These are phyloP conservation scores for Clonostachys sp. DNA, from an alignment of 2,329 filamentous ascomycete species.

Conservation along the genomic window DNA sequence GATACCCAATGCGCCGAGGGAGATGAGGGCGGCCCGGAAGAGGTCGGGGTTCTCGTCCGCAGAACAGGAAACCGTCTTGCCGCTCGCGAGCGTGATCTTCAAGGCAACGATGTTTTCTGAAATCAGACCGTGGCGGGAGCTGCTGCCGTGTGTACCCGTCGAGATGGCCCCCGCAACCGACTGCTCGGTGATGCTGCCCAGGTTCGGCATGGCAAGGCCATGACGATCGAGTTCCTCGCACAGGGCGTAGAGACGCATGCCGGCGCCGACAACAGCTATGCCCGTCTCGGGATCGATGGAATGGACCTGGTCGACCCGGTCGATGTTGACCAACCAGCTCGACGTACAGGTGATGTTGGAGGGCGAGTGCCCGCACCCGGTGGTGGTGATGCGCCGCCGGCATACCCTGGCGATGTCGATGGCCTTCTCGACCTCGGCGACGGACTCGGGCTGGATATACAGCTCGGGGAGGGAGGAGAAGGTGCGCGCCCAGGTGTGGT, in stretches of 20 bases:
- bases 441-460: conserved; percentile 77
- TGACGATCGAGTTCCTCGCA: conserved; percentile 68
- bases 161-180: conserved; percentile 88
- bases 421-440: conserved; percentile 78
- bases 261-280: conserved; percentile 76
- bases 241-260: conserved; percentile 75
- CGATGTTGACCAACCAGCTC: conserved; percentile 91
- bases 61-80: conserved; percentile 66
- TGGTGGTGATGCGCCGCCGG: conserved; percentile 75
- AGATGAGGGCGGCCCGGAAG: conserved; percentile 83
- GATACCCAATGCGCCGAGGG: conserved; percentile 85
- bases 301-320: conserved; percentile 71
- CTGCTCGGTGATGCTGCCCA: conserved; percentile 94
- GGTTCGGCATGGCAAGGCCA: conserved; percentile 82
- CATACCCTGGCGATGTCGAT: conserved; percentile 77
- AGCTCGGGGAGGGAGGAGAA: conserved; percentile 87
- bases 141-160: conserved; percentile 91
- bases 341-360: conserved; percentile 90
- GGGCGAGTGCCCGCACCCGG: conserved; percentile 90
- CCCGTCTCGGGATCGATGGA: conserved; percentile 62
- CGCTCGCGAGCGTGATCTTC: conserved; percentile 78
- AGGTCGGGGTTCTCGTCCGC: conserved; percentile 68
- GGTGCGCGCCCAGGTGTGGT: conserved; percentile 93
- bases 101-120: conserved; percentile 73
- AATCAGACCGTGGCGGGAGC: conserved; percentile 75